These are phyloP conservation scores for Hymenoscyphus fraxineus DNA, from an alignment of 2,329 filamentous ascomycete species.

Conservation along the genomic window DNA sequence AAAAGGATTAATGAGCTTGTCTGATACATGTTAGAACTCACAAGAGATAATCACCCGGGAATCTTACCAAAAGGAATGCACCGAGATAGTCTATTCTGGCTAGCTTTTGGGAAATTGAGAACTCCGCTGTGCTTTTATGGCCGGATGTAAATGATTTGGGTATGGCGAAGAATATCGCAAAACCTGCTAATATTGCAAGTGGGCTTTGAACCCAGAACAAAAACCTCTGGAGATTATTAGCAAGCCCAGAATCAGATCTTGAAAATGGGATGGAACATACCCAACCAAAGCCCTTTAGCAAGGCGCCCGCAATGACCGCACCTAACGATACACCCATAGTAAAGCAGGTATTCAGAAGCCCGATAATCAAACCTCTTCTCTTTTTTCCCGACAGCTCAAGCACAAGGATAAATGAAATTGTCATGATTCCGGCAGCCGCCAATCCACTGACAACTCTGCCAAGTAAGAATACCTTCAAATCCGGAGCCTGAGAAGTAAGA, in stretches of 20 bases:
- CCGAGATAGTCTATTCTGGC: slow-evolving; percentile 71
- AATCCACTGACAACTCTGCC: slow-evolving; percentile 66
- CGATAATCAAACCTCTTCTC: slow-evolving; percentile 68
- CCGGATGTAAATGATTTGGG: slow-evolving; percentile 44
- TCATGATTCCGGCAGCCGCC: slow-evolving; percentile 69
- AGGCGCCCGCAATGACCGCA: slow-evolving; percentile 64
- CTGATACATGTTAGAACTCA: slow-evolving; percentile 38
- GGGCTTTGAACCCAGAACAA: slow-evolving; percentile 73
- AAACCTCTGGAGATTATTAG: slow-evolving; percentile 50
- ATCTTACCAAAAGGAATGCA: slow-evolving; percentile 58
- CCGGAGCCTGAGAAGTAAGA: slow-evolving; percentile 58
- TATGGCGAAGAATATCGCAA: slow-evolving; percentile 62
- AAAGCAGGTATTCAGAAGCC: slow-evolving; percentile 68
- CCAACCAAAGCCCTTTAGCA: slow-evolving; percentile 66
- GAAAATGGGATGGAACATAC: slow-evolving; percentile 41
- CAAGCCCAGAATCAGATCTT: not conserved
- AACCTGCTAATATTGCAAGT: slow-evolving; percentile 55
- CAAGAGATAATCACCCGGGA: not conserved
- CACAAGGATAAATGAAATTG: slow-evolving; percentile 69
- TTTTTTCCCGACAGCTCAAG: slow-evolving; percentile 68
- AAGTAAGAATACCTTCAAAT: slow-evolving; percentile 60
- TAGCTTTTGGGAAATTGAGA: slow-evolving; percentile 51
- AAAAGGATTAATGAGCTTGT: slow-evolving; percentile 65
- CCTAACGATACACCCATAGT: slow-evolving; percentile 69
- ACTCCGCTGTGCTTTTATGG: slow-evolving; percentile 35